These are phyloP conservation scores for Flagelloscypha sp. DNA, from an alignment of 768 basidiomycete genomes.

Conservation along the genomic window DNA sequence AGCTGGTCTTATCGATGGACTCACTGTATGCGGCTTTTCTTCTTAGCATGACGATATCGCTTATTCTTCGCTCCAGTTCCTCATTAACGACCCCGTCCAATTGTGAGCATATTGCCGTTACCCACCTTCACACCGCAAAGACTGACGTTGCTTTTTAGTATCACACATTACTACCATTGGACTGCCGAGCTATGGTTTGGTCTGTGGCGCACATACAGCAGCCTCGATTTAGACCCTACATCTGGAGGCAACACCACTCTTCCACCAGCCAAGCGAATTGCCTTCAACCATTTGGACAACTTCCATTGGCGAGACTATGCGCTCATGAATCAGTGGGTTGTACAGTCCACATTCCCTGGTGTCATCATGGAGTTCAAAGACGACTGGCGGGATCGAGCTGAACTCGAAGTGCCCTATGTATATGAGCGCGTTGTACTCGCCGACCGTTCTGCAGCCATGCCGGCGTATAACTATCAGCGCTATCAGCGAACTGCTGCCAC, in stretches of 20 bases:
- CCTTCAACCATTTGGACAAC: constrained; percentile 69
- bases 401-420: constrained; percentile 61
- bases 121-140: constrained; percentile 3
- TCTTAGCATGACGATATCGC: too few species aligned
- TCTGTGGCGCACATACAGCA: constrained; percentile 85
- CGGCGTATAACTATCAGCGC: constrained; percentile 51
- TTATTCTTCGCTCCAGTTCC: constrained; percentile 41
- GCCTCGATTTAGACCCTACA: constrained; percentile 65
- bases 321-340: constrained; percentile 82
- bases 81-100: constrained; percentile 80
- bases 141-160: constrained; percentile 29
- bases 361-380: constrained; percentile 69
- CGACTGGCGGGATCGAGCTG: constrained; percentile 77
- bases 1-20: constrained; percentile 73
- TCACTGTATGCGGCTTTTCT: constrained; percentile 40
- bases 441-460: constrained; percentile 81
- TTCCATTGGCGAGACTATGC: constrained; percentile 89
- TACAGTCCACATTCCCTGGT: constrained; percentile 75
- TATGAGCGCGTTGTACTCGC: constrained; percentile 84
- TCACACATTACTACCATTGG: constrained; percentile 93
- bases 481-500: constrained; percentile 74
- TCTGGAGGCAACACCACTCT: constrained; percentile 60
- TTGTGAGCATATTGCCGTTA: constrained; percentile 45
- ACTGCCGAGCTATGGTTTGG: constrained; percentile 88
- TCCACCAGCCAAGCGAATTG: constrained; percentile 62